phyloP scores from a whole-genome alignment of 164 flowering plant species.

The Macadamia tetraphylla region DNA sequence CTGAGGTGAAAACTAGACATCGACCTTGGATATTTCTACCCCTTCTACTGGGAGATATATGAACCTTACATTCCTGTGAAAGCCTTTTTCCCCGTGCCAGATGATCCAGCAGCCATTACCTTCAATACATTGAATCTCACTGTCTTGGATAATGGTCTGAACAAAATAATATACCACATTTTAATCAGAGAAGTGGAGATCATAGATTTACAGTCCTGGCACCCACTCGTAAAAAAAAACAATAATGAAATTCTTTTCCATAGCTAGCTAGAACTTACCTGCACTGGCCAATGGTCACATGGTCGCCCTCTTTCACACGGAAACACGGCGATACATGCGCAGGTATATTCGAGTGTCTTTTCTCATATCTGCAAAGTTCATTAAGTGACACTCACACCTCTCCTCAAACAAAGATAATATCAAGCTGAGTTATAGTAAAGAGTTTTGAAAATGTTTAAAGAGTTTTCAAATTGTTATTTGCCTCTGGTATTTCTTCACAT shows the following conservation, averaged over 20 bases:
- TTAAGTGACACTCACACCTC: too few species aligned
- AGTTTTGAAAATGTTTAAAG: too few species aligned
- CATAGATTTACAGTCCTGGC: not conserved
- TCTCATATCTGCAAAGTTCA: slow-evolving; percentile 35
- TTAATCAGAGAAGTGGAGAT: not conserved
- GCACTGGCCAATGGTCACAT: slow-evolving; percentile 49
- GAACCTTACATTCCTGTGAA: slow-evolving; percentile 38
- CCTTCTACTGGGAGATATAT: too few species aligned
- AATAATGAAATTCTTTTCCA: too few species aligned
- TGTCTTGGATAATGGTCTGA: slow-evolving; percentile 67
- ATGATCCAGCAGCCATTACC: slow-evolving; percentile 61
- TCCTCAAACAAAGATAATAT: not conserved
- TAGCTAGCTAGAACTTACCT: slow-evolving; percentile 15
- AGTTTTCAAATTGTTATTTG: slow-evolving; percentile 1
- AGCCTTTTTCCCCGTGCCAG: slow-evolving; percentile 60
- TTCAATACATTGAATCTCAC: slow-evolving; percentile 66
- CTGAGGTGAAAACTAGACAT: too few species aligned
- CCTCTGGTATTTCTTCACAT: slow-evolving; percentile 53
- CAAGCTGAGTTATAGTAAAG: not conserved
- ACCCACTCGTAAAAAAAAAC: not conserved
- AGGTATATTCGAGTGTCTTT: slow-evolving; percentile 48
- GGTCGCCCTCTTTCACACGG: slow-evolving; percentile 54
- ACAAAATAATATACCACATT: not conserved
- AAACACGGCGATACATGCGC: slow-evolving; percentile 42
- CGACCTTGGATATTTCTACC: too few species aligned